Base-by-base conservation (phyloP, 192 early-diverging fungal species). In the Coemansia sp. region DNA sequence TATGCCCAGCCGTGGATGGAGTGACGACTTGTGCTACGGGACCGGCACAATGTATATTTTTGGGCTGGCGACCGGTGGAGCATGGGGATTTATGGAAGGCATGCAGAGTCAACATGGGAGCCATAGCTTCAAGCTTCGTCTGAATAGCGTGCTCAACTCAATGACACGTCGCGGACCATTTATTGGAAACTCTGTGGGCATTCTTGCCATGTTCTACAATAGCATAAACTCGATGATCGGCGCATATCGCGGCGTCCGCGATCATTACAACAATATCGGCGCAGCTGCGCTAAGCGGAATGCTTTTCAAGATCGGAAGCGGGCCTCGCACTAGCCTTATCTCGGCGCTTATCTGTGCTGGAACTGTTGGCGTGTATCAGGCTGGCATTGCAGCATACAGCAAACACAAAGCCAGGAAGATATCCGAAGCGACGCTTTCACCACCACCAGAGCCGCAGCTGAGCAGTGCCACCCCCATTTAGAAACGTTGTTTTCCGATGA, bases 131-230 rank as follows among this genome's bases (percentile, higher is more conserved):
- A 91, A 91, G 78, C 80, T 93, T 61, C 86, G 90, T 49, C 75
- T 93, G 27, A 93, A 93, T 80, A 89, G 87, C 55, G 85, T 90
- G 31, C 83, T 93, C 54, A 93, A 93, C 82, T 83, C 86, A 25
- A 88, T 89, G 73, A 93, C 91, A 9, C 85, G 91, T 49, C 88
- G 91, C 56, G 91, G 91, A n/a, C 91, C 91, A 21, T 90, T 89
- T 62, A 69, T 93, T 53, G 91, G 86, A 68, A 93, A 93, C 83
- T 89, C 91, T 26, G 75, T 87, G 30, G 91, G 90, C 68, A 82
- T 93, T 21, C 69, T 93, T 60, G 90, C 87, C n/a, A 86, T 93
- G 88, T 78, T 89, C 60, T 93, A 93, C 81, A 93, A 90, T 69
- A 85, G 82, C 58, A 82, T 87, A 56, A 90, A 88, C 76, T 85